A percentile compares a stretch with the other conserved stretches of the same genome.
Evolutionary conservation across 2,329 filamentous ascomycete species (phyloP).

Genomic region (Pseudogymnoascus sp.): DNA sequence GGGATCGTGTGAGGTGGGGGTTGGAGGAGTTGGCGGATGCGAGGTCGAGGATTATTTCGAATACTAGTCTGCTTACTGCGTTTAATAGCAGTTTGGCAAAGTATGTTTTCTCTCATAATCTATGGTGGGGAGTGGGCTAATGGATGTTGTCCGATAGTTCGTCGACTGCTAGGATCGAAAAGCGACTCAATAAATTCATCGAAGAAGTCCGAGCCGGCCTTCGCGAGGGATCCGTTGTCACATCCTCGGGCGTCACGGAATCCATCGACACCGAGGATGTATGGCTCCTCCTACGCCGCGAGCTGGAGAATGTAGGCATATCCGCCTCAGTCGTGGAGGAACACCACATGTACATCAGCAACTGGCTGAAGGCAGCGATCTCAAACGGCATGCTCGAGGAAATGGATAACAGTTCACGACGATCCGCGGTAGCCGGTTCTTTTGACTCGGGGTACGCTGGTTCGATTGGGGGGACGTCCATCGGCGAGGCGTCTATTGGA

Average conservation of each 20-base stretch:
- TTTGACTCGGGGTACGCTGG: slow-evolving; percentile 19
- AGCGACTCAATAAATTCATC: slow-evolving; percentile 21
- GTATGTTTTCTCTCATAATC: slow-evolving; percentile 13
- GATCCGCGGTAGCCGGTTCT: neutral
- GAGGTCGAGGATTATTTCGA: slow-evolving; percentile 20
- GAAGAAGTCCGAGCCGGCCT: slow-evolving; percentile 22
- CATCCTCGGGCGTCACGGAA: slow-evolving; percentile 17
- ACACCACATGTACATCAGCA: slow-evolving; percentile 22
- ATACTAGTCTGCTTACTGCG: slow-evolving; percentile 20
- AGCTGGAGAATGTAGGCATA: slow-evolving; percentile 25
- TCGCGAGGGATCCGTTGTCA: slow-evolving; percentile 23
- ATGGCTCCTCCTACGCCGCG: slow-evolving; percentile 21
- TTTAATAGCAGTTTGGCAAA: slow-evolving; percentile 22
- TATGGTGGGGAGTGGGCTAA: neutral
- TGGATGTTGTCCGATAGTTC: slow-evolving; percentile 17
- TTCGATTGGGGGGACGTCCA: neutral
- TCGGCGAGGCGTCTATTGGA: slow-evolving; percentile 1
- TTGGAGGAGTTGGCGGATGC: slow-evolving; percentile 23
- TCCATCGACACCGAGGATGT: slow-evolving; percentile 21
- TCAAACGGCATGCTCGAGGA: slow-evolving; percentile 22
- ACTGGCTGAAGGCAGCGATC: slow-evolving; percentile 21
- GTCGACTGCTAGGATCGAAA: slow-evolving; percentile 21
- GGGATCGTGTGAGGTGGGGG: slow-evolving; percentile 25
- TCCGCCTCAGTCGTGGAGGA: slow-evolving; percentile 17
- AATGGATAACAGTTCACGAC: slow-evolving; percentile 10